Conservation (phyloP, 768 basidiomycete species). For the Suillus lakei region DNA sequence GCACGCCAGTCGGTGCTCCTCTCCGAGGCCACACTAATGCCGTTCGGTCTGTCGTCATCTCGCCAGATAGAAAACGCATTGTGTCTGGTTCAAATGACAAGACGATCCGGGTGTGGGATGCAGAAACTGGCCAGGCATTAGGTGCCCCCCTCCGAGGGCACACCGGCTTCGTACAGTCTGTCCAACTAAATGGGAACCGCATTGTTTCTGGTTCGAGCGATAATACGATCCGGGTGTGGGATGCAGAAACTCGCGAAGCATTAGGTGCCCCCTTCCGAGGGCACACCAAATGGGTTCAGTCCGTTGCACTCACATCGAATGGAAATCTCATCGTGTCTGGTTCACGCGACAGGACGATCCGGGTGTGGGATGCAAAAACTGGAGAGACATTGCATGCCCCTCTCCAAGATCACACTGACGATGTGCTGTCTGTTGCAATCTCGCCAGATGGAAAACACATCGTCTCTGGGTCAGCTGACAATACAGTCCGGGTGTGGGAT, state of each 20-base stretch:
- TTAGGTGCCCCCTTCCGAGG: background rate
- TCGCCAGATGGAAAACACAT: background rate
- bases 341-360: conserved; percentile 8
- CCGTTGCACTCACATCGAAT: conserved; percentile 4
- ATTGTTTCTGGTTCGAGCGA: background rate
- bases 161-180: background rate
- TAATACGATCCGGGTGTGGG: background rate
- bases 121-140: background rate
- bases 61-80: background rate
- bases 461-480: background rate
- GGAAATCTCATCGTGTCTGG: conserved; percentile 9
- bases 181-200: background rate
- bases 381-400: background rate
- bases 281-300: background rate
- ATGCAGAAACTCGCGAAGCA: background rate
- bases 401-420: background rate
- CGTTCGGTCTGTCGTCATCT: background rate
- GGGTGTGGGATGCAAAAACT: background rate
- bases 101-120: conserved; percentile 7
- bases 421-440: background rate
- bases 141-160: background rate
- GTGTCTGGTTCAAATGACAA: conserved; percentile 10
- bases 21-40: background rate
- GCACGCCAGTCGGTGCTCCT: no score
- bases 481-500: conserved; percentile 2